phyloP scores from a whole-genome alignment of 2,329 filamentous ascomycete genomes.

The Tolypocladium ovalisporum region DNA sequence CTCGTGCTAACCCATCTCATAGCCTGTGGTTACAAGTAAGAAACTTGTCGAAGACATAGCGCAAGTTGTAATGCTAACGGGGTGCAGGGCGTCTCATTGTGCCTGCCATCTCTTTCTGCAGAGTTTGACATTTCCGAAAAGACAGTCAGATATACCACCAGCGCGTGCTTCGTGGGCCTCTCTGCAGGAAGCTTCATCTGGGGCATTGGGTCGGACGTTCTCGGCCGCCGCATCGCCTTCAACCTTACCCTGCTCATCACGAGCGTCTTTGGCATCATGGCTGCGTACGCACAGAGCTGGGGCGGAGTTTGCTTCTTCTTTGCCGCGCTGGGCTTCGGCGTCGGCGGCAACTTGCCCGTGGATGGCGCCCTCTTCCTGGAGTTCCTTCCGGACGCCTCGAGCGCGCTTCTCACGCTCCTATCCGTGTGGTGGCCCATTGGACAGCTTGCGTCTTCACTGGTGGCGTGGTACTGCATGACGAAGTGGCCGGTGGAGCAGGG shows the following conservation, averaged over 20 bases:
- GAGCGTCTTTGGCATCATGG: conserved; percentile 60
- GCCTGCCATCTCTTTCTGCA: conserved; percentile 59
- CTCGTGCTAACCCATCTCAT: neutral
- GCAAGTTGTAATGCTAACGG: conserved; percentile 2
- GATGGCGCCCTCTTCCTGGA: conserved; percentile 77
- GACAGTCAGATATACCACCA: conserved; percentile 69
- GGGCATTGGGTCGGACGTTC: conserved; percentile 67
- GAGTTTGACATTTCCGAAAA: conserved; percentile 64
- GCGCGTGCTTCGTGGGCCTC: conserved; percentile 64
- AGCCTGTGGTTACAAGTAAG: conserved; percentile 8
- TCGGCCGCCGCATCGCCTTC: conserved; percentile 72
- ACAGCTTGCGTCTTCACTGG: conserved; percentile 59
- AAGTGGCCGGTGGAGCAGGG: conserved; percentile 58
- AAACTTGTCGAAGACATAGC: too few relatives aligned
- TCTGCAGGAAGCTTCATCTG: conserved; percentile 71
- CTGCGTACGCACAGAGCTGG: conserved; percentile 60
- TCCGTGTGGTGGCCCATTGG: conserved; percentile 83
- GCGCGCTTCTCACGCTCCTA: conserved; percentile 64
- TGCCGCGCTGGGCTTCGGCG: conserved; percentile 53
- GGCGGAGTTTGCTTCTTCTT: conserved; percentile 49
- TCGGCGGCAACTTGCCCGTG: conserved; percentile 67
- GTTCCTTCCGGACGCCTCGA: conserved; percentile 66
- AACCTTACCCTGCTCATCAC: conserved; percentile 69
- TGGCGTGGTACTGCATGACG: conserved; percentile 68
- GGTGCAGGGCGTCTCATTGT: conserved; percentile 60